These are phyloP conservation scores for Turritis glabra DNA, from an alignment of 345 rosid genomes.

Conservation along the genomic window DNA sequence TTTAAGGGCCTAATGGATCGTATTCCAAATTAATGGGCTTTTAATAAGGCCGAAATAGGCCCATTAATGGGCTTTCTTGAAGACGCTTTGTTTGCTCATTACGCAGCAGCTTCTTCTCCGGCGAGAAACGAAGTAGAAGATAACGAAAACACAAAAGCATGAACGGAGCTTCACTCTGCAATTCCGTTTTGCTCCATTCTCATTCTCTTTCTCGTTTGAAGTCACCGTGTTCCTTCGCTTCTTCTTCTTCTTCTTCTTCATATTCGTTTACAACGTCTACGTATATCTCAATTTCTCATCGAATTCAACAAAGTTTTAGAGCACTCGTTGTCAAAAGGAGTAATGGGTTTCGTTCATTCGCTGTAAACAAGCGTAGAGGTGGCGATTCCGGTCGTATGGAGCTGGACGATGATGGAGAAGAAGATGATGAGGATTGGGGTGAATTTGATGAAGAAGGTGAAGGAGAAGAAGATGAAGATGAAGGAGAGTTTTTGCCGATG, in stretches of 20 bases:
- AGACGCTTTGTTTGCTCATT: neutral
- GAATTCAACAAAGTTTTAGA: slow-evolving; percentile 28
- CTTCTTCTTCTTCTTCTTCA: neutral
- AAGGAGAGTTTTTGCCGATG: slow-evolving; percentile 47
- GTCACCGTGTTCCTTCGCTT: neutral
- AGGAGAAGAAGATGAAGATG: slow-evolving; percentile 40
- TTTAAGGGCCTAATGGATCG: neutral
- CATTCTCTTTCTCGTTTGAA: slow-evolving; percentile 12
- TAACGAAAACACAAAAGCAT: slow-evolving; percentile 33
- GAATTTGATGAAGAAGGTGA: slow-evolving; percentile 38
- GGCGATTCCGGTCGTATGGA: slow-evolving; percentile 10
- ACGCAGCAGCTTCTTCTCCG: neutral
- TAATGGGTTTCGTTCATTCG: slow-evolving; percentile 26
- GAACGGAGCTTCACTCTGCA: slow-evolving; percentile 36
- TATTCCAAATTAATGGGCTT: neutral
- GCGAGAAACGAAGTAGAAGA: slow-evolving; percentile 26
- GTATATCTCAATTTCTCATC: slow-evolving; percentile 21
- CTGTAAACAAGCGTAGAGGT: slow-evolving; percentile 31
- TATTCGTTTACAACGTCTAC: neutral
- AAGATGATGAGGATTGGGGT: slow-evolving; percentile 41
- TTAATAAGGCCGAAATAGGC: neutral
- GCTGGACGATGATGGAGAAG: slow-evolving; percentile 7
- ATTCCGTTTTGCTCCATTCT: slow-evolving; percentile 31
- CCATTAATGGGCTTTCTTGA: neutral
- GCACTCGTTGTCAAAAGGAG: neutral